These are phyloP conservation scores for Xylaria longipes DNA, from an alignment of 495 filamentous ascomycete genomes.

Conservation along the genomic window DNA sequence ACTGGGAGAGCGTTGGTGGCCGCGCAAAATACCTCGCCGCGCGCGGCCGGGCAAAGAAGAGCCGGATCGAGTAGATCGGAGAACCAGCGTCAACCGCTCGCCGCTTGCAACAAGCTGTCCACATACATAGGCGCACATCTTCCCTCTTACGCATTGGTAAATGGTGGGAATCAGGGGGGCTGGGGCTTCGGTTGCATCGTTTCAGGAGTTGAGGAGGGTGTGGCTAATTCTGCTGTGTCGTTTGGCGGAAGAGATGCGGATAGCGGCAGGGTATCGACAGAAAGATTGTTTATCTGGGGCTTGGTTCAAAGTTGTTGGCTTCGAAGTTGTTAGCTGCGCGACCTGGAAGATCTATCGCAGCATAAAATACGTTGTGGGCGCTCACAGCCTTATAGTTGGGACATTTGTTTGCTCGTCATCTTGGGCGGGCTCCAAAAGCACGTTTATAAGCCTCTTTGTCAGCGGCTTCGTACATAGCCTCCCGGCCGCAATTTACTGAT, in stretches of 20 bases:
- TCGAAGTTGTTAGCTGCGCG: not conserved
- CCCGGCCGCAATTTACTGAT: not conserved
- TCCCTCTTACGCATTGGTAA: conserved; percentile 5
- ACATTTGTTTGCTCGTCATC: not conserved
- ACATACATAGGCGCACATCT: conserved; percentile 4
- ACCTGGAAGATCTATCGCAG: not conserved
- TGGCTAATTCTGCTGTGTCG: not conserved
- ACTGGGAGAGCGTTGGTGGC: conserved; percentile 38
- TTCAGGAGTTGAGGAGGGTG: conserved; percentile 19
- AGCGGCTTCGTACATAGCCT: conserved; percentile 12
- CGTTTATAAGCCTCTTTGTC: not conserved
- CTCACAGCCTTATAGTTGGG: conserved; percentile 5
- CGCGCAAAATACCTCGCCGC: conserved; percentile 32
- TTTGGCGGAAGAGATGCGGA: not conserved
- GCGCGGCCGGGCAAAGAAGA: conserved; percentile 36
- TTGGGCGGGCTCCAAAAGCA: not conserved
- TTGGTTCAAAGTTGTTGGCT: not conserved
- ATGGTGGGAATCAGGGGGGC: not conserved
- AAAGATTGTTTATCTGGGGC: conserved; percentile 4
- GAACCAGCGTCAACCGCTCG: not conserved
- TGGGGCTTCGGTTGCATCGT: conserved; percentile 13
- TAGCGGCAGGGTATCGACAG: conserved; percentile 6
- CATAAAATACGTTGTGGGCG: conserved; percentile 11
- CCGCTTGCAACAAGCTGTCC: not conserved
- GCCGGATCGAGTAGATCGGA: conserved; percentile 26